Conservation (phyloP, 345 rosid species). For the Ceriops tagal region DNA sequence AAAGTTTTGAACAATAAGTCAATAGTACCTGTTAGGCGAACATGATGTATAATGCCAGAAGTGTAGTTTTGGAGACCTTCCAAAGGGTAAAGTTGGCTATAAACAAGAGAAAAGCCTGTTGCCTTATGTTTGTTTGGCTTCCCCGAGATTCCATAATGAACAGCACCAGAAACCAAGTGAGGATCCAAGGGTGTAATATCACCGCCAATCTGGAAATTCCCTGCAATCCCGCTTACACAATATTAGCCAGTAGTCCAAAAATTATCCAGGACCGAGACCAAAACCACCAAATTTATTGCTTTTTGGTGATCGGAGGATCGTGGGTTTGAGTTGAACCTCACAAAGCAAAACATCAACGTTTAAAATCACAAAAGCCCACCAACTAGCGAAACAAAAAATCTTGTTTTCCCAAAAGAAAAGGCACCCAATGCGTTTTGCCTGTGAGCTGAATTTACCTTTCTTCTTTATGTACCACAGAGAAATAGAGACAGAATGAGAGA, state of each 20-base stretch:
- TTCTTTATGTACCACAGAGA: neutral
- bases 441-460: neutral
- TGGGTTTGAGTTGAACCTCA: no score
- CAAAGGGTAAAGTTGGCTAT: constrained; percentile 53
- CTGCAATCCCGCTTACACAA: constrained; percentile 30
- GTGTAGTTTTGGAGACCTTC: constrained; percentile 57
- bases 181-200: constrained; percentile 50
- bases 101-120: constrained; percentile 54
- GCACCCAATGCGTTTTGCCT: neutral
- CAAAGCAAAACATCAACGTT: neutral
- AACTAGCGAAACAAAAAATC: neutral
- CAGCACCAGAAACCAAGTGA: constrained; percentile 50
- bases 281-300: neutral
- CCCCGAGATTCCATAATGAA: constrained; percentile 44
- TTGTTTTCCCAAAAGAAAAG: neutral
- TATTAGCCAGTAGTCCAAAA: neutral
- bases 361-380: neutral
- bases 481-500: neutral
- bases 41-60: constrained; percentile 90
- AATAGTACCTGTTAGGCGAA: constrained; percentile 54
- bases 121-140: constrained; percentile 30
- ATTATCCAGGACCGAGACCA: neutral
- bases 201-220: constrained; percentile 57
- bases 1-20: neutral
- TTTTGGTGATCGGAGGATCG: no score